Conservation (phyloP, 2,329 filamentous ascomycete genomes). For the Aspergillus chevalieri region DNA sequence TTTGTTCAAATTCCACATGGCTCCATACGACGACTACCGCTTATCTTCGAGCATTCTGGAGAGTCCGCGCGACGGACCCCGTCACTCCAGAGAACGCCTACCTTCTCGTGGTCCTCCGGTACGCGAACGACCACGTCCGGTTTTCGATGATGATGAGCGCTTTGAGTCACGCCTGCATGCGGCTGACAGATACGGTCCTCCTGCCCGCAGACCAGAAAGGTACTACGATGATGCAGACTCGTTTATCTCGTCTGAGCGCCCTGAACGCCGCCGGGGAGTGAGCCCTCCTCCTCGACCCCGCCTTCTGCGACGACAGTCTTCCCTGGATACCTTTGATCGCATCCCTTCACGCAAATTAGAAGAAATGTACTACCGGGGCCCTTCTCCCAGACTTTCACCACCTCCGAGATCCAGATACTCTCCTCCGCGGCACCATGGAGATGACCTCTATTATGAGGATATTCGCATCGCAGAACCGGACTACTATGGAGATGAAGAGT, state of each 20-base stretch:
- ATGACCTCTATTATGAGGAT: conserved; percentile 52
- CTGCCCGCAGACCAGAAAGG: conserved; percentile 32
- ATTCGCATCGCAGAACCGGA: conserved; percentile 63
- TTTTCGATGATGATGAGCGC: conserved; percentile 29
- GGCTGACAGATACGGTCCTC: conserved; percentile 39
- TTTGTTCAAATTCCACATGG: conserved; percentile 18
- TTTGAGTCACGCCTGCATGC: conserved; percentile 37
- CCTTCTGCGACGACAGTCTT: conserved; percentile 75
- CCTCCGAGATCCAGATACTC: conserved; percentile 33
- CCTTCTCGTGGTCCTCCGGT: conserved; percentile 32
- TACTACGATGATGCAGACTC: conserved; percentile 38
- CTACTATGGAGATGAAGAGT: conserved; percentile 66
- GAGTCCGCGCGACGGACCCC: conserved; percentile 30
- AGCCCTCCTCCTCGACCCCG: conserved; percentile 56
- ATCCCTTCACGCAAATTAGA: conserved; percentile 54
- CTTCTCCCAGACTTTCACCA: conserved; percentile 53
- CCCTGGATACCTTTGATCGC: conserved; percentile 83
- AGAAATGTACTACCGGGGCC: conserved; percentile 30
- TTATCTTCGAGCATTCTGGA: conserved; percentile 30
- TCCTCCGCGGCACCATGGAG: conserved; percentile 55
- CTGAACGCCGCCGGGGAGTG: conserved; percentile 50
- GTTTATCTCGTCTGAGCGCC: conserved; percentile 29
- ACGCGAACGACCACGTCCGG: conserved; percentile 27
- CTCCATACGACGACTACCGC: conserved; percentile 32
- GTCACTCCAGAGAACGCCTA: conserved; percentile 39